phyloP scores from a whole-genome alignment of 1,284 basidiomycete species.

The Rugosomyces carneus region DNA sequence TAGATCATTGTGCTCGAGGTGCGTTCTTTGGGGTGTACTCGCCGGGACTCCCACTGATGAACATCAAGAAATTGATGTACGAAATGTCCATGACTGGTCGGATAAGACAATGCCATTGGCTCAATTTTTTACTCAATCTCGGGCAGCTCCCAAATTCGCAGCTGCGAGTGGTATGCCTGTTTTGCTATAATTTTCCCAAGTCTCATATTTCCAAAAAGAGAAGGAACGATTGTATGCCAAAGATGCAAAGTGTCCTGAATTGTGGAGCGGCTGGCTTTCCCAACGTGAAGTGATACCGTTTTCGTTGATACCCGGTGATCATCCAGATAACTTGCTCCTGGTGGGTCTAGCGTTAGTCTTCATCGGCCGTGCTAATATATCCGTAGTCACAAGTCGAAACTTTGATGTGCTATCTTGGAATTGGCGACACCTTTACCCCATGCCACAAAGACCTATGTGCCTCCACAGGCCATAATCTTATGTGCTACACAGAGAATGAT shows the following conservation, averaged over 20 bases:
- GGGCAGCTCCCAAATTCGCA: slow-evolving; percentile 27
- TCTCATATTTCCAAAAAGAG: slow-evolving; percentile 36
- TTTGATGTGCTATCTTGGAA: slow-evolving; percentile 73
- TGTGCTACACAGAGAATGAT: slow-evolving; percentile 65
- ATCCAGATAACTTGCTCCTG: slow-evolving; percentile 45
- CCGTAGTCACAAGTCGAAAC: slow-evolving; percentile 56
- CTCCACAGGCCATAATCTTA: slow-evolving; percentile 75
- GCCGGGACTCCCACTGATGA: background rate
- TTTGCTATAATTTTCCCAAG: background rate
- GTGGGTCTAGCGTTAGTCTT: slow-evolving; percentile 27
- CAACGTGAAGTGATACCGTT: slow-evolving; percentile 40
- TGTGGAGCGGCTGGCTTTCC: slow-evolving; percentile 58
- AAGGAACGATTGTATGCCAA: slow-evolving; percentile 63
- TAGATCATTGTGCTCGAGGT: slow-evolving; percentile 31
- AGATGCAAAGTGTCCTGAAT: slow-evolving; percentile 57
- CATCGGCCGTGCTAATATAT: background rate
- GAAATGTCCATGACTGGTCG: slow-evolving; percentile 46
- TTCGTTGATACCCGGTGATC: slow-evolving; percentile 41
- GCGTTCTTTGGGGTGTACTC: slow-evolving; percentile 9
- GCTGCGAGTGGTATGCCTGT: slow-evolving; percentile 31
- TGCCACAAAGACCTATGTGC: slow-evolving; percentile 77
- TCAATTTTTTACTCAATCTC: slow-evolving; percentile 41
- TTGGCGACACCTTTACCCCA: slow-evolving; percentile 72
- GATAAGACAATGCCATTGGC: slow-evolving; percentile 39
- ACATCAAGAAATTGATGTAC: slow-evolving; percentile 40